phyloP scores from a whole-genome alignment of 139 green algal species.

The Parachlorella kessleri region DNA sequence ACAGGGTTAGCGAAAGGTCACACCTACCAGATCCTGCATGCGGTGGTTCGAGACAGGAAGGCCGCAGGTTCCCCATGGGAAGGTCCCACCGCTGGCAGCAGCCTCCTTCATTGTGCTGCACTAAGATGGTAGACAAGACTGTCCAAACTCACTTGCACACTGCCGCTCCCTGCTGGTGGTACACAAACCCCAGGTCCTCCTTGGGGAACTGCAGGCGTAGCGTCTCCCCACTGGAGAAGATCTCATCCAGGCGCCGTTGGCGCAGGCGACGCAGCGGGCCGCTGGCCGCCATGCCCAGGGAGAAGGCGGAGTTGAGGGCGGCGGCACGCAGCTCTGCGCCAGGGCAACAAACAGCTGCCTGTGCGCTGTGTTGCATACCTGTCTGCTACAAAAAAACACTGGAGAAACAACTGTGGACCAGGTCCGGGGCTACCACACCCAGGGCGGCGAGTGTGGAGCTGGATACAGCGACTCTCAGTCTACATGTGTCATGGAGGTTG shows the following conservation, averaged over 20 bases:
- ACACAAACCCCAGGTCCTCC: slow-evolving; percentile 91
- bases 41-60: not conserved
- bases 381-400: too few species aligned
- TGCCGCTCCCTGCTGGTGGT: slow-evolving; percentile 28
- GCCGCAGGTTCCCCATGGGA: too few species aligned
- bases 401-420: too few species aligned
- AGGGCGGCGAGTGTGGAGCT: too few species aligned
- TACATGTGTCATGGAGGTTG: too few species aligned
- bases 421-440: too few species aligned
- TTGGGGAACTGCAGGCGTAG: slow-evolving; percentile 90
- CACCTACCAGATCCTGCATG: not conserved
- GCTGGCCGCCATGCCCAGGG: slow-evolving; percentile 38
- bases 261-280: slow-evolving; percentile 11
- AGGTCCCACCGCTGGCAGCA: not conserved
- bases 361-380: too few species aligned
- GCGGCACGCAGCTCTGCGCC: slow-evolving; percentile 6
- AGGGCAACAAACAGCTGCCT: too few species aligned
- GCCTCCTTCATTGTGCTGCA: not conserved
- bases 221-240: slow-evolving; percentile 69
- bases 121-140: not conserved
- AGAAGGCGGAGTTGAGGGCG: slow-evolving; percentile 44
- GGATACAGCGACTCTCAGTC: too few species aligned
- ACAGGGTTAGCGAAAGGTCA: not conserved
- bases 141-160: not conserved
- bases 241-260: slow-evolving; percentile 38